A percentile compares a stretch with the other conserved stretches of the same genome.
Conservation (phyloP, 306 rosid species). For the Rosa chinensis region DNA sequence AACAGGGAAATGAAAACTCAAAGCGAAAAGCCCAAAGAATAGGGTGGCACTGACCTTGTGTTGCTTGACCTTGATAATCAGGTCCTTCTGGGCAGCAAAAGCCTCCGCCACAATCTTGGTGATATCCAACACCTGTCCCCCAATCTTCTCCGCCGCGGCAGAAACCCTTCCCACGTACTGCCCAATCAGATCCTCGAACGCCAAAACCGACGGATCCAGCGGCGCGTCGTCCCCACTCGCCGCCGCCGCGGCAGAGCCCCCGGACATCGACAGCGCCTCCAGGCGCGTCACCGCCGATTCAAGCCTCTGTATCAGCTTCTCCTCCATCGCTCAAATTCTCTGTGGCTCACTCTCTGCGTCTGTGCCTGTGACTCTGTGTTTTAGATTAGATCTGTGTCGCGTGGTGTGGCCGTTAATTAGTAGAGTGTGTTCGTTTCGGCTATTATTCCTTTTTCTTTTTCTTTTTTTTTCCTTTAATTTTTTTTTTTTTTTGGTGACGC, state of each 20-base stretch:
- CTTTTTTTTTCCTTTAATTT: neutral
- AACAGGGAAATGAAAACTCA: neutral
- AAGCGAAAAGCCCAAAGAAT: neutral
- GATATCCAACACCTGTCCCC: constrained; percentile 67
- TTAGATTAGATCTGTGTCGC: constrained; percentile 38
- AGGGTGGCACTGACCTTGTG: constrained; percentile 53
- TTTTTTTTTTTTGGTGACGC: constrained; percentile 12
- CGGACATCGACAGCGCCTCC: constrained; percentile 57
- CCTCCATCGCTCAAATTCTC: constrained; percentile 52
- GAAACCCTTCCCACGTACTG: constrained; percentile 51
- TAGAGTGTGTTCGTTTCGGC: neutral
- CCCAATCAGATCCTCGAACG: constrained; percentile 59
- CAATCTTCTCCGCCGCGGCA: constrained; percentile 72
- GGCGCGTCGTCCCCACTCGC: constrained; percentile 30
- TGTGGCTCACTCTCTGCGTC: neutral
- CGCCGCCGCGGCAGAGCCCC: constrained; percentile 16
- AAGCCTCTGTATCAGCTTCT: constrained; percentile 65
- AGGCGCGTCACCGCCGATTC: constrained; percentile 86
- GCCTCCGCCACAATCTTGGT: constrained; percentile 61
- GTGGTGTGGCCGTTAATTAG: constrained; percentile 31
- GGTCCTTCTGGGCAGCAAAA: constrained; percentile 66
- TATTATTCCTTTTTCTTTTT: neutral
- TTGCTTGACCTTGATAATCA: constrained; percentile 59
- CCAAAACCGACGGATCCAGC: constrained; percentile 64
- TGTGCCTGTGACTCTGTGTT: neutral